phyloP scores from a whole-genome alignment of 345 rosid species.

The Eucalyptus brandiana region DNA sequence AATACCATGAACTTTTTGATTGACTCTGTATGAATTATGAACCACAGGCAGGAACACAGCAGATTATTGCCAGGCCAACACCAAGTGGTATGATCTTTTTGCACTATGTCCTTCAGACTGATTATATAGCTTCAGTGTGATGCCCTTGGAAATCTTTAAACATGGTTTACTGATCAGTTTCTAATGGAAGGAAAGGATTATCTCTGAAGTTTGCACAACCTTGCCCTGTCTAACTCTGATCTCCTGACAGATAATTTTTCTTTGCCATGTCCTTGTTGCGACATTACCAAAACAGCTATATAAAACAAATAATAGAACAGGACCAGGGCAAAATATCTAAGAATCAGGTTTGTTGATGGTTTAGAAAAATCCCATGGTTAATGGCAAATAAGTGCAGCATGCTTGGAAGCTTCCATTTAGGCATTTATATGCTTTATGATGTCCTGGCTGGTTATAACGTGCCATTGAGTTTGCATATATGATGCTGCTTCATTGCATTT shows the following conservation, averaged over 20 bases:
- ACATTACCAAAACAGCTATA: background rate
- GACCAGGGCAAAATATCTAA: background rate
- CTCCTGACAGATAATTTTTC: background rate
- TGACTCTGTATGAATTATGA: background rate
- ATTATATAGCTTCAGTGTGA: background rate
- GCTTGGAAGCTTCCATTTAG: background rate
- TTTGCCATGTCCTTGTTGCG: background rate
- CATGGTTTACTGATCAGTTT: background rate
- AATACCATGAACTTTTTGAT: background rate
- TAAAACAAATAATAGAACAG: background rate
- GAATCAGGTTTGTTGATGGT: background rate
- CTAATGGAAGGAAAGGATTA: background rate
- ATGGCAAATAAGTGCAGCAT: background rate
- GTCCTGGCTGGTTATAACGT: background rate
- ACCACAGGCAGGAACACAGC: constrained; percentile 40
- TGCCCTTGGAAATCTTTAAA: background rate
- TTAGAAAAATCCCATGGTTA: background rate
- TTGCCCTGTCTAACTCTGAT: background rate
- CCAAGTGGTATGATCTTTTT: constrained; percentile 21
- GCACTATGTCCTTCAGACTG: background rate
- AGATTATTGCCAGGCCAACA: constrained; percentile 68
- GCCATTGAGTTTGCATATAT: background rate
- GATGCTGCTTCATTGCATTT: background rate
- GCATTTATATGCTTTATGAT: background rate
- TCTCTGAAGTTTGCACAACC: background rate